phyloP scores from a whole-genome alignment of 1,284 basidiomycete species.

The Cutaneotrichosporon spelunceum region DNA sequence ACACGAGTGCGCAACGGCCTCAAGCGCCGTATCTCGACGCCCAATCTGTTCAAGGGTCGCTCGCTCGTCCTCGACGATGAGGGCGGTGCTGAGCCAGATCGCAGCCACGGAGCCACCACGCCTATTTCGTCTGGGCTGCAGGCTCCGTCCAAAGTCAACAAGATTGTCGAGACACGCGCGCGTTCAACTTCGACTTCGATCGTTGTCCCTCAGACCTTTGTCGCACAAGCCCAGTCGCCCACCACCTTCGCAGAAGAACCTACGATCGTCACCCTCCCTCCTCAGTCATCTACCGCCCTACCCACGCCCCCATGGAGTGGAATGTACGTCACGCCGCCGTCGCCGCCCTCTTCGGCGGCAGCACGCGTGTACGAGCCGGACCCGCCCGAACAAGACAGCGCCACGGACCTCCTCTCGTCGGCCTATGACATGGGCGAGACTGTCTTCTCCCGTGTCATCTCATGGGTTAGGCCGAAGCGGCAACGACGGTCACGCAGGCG shows the following conservation, averaged over 20 bases:
- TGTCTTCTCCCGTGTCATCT: conserved; percentile 25
- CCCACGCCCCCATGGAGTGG: conserved; percentile 19
- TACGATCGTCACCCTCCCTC: conserved; percentile 11
- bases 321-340: conserved; percentile 27
- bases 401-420: conserved; percentile 24
- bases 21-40: conserved; percentile 44
- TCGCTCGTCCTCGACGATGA: conserved; percentile 16
- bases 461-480: conserved; percentile 22
- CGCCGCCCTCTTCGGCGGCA: conserved; percentile 15
- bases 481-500: conserved; percentile 9
- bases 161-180: conserved; percentile 35
- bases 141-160: conserved; percentile 10
- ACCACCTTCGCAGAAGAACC: conserved; percentile 19
- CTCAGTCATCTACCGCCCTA: conserved; percentile 12
- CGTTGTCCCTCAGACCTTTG: conserved; percentile 32
- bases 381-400: not conserved
- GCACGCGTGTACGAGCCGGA: conserved; percentile 5
- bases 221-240: conserved; percentile 13
- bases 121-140: not conserved
- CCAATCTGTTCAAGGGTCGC: conserved; percentile 26
- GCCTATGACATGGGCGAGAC: conserved; percentile 40
- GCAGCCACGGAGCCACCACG: conserved; percentile 2
- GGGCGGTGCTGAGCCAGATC: conserved; percentile 4
- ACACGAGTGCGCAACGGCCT: conserved; percentile 26
- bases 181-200: conserved; percentile 46